phyloP scores from a whole-genome alignment of 768 basidiomycete genomes.

The Serpula lacrymans region DNA sequence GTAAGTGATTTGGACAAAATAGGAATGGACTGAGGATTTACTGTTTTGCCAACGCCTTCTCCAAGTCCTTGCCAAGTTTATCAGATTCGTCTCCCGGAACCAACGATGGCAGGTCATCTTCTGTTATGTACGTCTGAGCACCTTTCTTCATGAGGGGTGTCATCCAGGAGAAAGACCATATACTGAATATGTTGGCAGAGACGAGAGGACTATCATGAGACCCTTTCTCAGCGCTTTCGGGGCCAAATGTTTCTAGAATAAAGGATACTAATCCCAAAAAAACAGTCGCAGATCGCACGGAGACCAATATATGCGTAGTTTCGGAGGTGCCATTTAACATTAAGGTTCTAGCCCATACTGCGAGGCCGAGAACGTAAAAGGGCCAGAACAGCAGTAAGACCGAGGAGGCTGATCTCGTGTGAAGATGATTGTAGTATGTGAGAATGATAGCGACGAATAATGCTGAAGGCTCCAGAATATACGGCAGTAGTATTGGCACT shows the following conservation, averaged over 20 bases:
- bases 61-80: conserved; percentile 60
- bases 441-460: conserved; percentile 46
- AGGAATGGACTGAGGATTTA: conserved; percentile 30
- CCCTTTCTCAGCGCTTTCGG: conserved; percentile 46
- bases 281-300: conserved; percentile 41
- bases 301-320: conserved; percentile 33
- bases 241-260: conserved; percentile 65
- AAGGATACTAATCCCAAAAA: conserved; percentile 58
- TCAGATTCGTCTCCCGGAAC: conserved; percentile 65
- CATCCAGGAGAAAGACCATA: conserved; percentile 87
- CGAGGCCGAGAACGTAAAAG: conserved; percentile 45
- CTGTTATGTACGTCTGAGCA: conserved; percentile 62
- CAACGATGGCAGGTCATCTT: conserved; percentile 81
- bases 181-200: conserved; percentile 78
- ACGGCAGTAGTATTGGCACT: conserved; percentile 46
- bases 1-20: neutral
- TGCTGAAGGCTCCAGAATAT: conserved; percentile 57
- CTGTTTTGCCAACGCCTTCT: conserved; percentile 61
- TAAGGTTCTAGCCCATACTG: conserved; percentile 61
- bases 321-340: conserved; percentile 28
- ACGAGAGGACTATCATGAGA: conserved; percentile 64
- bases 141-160: conserved; percentile 75
- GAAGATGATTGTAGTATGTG: conserved; percentile 67
- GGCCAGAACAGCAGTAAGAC: conserved; percentile 84
- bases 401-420: conserved; percentile 66